Evolutionary conservation across 2,329 filamentous ascomycete genomes (phyloP), one percentile per base, ranked within the genome.

Genomic region (Lizonia empirigonia): DNA sequence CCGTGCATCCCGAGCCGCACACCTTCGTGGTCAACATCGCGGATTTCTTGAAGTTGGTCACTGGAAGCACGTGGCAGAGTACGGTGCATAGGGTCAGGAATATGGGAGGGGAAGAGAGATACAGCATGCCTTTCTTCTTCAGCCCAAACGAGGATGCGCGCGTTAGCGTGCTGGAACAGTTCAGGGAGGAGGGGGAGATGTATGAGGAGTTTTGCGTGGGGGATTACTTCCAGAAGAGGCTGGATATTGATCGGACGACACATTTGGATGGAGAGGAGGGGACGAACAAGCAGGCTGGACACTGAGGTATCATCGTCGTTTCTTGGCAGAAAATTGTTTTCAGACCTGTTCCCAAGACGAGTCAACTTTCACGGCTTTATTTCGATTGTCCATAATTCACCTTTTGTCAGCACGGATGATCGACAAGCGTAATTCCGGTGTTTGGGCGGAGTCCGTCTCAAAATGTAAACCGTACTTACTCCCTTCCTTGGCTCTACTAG

Each of bases 71-170:
- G 20, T 76, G 75, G 62, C 68, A 69, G 42, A 69, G 67, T 5
- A 76, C 74, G 6, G 74, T 77, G 7, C 74, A 77, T 50, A 55
- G 74, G 0, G 74, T 77, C 13, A 45, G 72, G 7, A 77, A 77
- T 50, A 65, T 63, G 30, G 71, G 70, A 0, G 73, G 74, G 0
- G 64, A 67, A 34, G 68, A 72, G 51, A 58, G 74, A 15, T 77
- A 76, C 49, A 75, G 73, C 24, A 57, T 76, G 49, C 75, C 74
- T 7, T 75, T 77, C 52, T 77, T 76, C 59, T 67, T 72, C 22
- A 71, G 65, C 26, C 70, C 67, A 22, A 65, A 73, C 56, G 69
- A 70, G 37, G 69, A 69, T 53, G 70, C 65, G 7, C 62, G 49
- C 44, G 59, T 74, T 1, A 56, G 62, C 40, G 69, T 72, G 15